A percentile compares a stretch with the other conserved stretches of the same genome.
phyloP scores from a whole-genome alignment of 345 rosid species.

The Gossypium longicalyx region DNA sequence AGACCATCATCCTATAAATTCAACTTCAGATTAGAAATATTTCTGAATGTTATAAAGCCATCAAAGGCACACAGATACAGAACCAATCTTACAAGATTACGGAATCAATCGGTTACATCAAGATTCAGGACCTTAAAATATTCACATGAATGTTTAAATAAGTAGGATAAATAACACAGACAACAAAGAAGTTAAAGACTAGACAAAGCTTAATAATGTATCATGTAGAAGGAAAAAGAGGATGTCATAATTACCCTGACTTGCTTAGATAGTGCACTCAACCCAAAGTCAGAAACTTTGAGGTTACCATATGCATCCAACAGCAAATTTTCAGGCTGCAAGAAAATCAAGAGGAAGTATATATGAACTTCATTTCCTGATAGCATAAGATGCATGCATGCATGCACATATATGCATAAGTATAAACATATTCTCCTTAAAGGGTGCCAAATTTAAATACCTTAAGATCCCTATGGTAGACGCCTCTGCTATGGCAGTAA shows the following conservation, averaged over 20 bases:
- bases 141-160: neutral
- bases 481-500: slow-evolving; percentile 98
- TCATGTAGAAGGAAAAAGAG: neutral
- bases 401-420: neutral
- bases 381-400: neutral
- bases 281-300: slow-evolving; percentile 93
- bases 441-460: slow-evolving; percentile 29
- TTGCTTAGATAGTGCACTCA: slow-evolving; percentile 95
- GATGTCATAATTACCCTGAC: slow-evolving; percentile 61
- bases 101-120: neutral
- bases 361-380: neutral
- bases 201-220: neutral
- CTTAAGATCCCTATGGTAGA: slow-evolving; percentile 95
- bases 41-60: neutral
- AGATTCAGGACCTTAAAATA: neutral
- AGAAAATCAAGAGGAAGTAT: slow-evolving; percentile 19
- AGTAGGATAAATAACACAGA: slow-evolving; percentile 4
- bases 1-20: slow-evolving; percentile 83
- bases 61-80: neutral
- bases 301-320: slow-evolving; percentile 86
- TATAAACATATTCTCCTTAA: neutral
- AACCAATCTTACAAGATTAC: neutral
- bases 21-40: slow-evolving; percentile 21
- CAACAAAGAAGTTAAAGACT: neutral
- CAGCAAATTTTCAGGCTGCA: slow-evolving; percentile 88